Conservation (phyloP, 1,284 basidiomycete genomes). For the Irpex sp. region DNA sequence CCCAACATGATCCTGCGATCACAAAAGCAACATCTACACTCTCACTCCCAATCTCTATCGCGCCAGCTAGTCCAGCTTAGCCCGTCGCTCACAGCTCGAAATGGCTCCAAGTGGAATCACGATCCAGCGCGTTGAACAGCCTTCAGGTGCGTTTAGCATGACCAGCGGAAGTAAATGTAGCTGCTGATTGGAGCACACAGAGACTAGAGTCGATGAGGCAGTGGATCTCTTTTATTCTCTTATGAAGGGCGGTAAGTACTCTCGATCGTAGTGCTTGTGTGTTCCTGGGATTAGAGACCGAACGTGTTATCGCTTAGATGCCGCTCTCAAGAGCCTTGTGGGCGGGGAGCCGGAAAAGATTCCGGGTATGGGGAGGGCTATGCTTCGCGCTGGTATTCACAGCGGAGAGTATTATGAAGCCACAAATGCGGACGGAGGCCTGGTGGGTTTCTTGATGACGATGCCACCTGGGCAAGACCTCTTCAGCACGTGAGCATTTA, state of each 20-base stretch:
- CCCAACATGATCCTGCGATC: background rate
- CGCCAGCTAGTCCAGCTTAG: background rate
- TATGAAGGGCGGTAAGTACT: conserved; percentile 14
- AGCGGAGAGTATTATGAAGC: conserved; percentile 22
- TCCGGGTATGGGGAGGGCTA: conserved; percentile 11
- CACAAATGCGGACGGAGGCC: conserved; percentile 11
- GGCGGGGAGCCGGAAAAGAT: conserved; percentile 14
- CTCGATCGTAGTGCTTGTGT: background rate
- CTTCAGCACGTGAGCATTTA: conserved; percentile 19
- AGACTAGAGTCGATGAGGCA: conserved; percentile 9
- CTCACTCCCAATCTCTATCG: background rate
- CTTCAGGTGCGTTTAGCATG: background rate
- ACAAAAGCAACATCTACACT: background rate
- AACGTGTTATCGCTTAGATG: conserved; percentile 5
- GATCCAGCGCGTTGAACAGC: conserved; percentile 2
- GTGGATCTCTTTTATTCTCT: conserved; percentile 12
- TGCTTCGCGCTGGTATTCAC: conserved; percentile 17
- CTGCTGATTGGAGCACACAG: background rate
- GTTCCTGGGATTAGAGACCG: background rate
- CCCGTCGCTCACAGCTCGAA: background rate
- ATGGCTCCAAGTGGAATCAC: conserved; percentile 4
- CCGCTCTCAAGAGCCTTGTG: conserved; percentile 7
- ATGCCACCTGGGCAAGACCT: conserved; percentile 18
- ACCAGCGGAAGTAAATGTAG: background rate
- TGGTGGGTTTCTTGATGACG: conserved; percentile 18